Percentiles rank a stretch among this genome's conserved stretches.
Evolutionary conservation across 2,329 filamentous ascomycete species (phyloP).

Genomic region (Domatiomyces globalis): DNA sequence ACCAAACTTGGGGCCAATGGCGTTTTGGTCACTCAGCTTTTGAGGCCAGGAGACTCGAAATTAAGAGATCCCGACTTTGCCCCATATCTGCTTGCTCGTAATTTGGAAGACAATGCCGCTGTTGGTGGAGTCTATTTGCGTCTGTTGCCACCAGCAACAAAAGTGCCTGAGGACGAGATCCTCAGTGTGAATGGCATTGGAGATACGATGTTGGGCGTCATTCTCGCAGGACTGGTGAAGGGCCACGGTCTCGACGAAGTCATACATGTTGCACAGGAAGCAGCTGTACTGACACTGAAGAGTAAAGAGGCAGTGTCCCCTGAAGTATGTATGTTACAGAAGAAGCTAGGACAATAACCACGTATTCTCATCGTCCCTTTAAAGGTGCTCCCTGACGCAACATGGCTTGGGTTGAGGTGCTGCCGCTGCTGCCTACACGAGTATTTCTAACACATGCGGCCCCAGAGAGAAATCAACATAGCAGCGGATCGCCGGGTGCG

Average conservation of each 20-base stretch:
- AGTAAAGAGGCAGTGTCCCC: constrained; percentile 53
- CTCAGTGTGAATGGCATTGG: constrained; percentile 90
- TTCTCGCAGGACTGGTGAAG: constrained; percentile 63
- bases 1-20: constrained; percentile 69
- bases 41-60: constrained; percentile 53
- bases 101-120: constrained; percentile 38
- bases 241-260: constrained; percentile 43
- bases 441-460: too few species aligned
- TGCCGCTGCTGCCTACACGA: too few species aligned
- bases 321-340: constrained; percentile 1
- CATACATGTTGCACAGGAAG: constrained; percentile 67
- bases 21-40: constrained; percentile 58
- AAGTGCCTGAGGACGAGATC: constrained; percentile 47
- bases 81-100: constrained; percentile 57
- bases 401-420: too few species aligned
- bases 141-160: constrained; percentile 53
- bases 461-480: too few species aligned
- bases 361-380: too few species aligned
- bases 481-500: too few species aligned
- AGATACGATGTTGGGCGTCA: constrained; percentile 76
- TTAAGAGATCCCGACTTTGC: constrained; percentile 49
- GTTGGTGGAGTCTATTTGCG: constrained; percentile 80
- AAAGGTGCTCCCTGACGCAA: too few species aligned
- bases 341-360: too few species aligned
- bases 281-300: constrained; percentile 63